Conservation (phyloP, 768 basidiomycete genomes). For the Naganishia vaughanmartiniae region DNA sequence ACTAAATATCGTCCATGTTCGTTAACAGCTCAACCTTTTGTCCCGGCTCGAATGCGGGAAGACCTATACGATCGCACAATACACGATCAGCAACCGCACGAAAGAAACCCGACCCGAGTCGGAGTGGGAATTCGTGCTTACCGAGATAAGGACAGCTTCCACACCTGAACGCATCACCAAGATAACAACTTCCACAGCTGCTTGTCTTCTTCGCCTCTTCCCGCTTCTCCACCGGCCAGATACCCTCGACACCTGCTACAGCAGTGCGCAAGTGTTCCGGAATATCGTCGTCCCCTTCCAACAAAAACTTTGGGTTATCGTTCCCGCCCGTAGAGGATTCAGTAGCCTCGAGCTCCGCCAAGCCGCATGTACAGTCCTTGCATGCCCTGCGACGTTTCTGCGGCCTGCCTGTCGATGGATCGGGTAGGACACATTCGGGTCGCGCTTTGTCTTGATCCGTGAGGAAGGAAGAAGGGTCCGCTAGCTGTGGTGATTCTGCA, state of each 20-base stretch:
- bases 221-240: constrained; percentile 50
- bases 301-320: constrained; percentile 46
- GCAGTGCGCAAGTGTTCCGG: constrained; percentile 45
- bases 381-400: constrained; percentile 63
- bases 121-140: constrained; percentile 56
- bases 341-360: constrained; percentile 86
- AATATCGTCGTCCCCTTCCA: constrained; percentile 61
- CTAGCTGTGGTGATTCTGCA: constrained; percentile 66
- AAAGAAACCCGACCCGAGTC: background rate
- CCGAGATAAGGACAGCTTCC: constrained; percentile 93
- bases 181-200: constrained; percentile 94
- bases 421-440: constrained; percentile 64
- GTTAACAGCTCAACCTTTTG: constrained; percentile 93
- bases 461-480: constrained; percentile 69
- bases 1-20: constrained; percentile 79
- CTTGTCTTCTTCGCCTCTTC: constrained; percentile 62
- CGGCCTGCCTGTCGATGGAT: constrained; percentile 39
- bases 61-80: constrained; percentile 59
- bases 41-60: constrained; percentile 96
- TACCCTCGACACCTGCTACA: constrained; percentile 48
- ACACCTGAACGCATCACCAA: constrained; percentile 97
- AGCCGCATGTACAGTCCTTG: constrained; percentile 94
- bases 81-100: background rate
- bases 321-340: constrained; percentile 56
- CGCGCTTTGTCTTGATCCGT: constrained; percentile 77